Conservation (phyloP, 805 yeast species). For the Metschnikowia similis region DNA sequence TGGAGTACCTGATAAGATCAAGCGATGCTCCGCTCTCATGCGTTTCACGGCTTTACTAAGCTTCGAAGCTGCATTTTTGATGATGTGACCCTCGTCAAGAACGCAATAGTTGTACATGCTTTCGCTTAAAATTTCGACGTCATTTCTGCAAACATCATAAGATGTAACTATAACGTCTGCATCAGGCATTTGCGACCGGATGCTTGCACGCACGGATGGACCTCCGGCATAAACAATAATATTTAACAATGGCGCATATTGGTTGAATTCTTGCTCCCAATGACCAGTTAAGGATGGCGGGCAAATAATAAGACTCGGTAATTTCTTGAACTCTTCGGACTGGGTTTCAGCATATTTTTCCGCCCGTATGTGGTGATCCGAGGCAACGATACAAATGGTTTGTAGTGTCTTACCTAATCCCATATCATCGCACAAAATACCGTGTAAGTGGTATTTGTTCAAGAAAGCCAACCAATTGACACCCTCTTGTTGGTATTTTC, state of each 20-base stretch:
- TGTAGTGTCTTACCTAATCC: conserved; percentile 97
- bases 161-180: conserved; percentile 92
- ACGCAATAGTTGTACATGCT: conserved; percentile 89
- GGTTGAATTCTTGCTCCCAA: conserved; percentile 93
- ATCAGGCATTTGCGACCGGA: conserved; percentile 47
- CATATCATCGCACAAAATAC: conserved; percentile 98
- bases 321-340: conserved; percentile 60
- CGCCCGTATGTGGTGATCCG: conserved; percentile 86
- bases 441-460: conserved; percentile 92
- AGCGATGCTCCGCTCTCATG: conserved; percentile 80
- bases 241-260: conserved; percentile 82
- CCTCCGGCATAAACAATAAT: conserved; percentile 91
- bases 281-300: conserved; percentile 98
- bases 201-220: conserved; percentile 61
- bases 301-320: conserved; percentile 86
- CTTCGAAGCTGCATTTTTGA: conserved; percentile 86
- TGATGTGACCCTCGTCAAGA: conserved; percentile 95
- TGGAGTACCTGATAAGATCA: conserved; percentile 94
- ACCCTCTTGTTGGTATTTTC: conserved; percentile 97
- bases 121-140: conserved; percentile 55
- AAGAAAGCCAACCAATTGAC: conserved; percentile 96
- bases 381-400: conserved; percentile 93
- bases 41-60: conserved; percentile 83
- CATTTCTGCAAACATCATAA: conserved; percentile 94
- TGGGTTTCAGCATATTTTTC: conserved; percentile 60